phyloP scores from a whole-genome alignment of 2,329 filamentous ascomycete genomes.

The Colletotrichum sp. region DNA sequence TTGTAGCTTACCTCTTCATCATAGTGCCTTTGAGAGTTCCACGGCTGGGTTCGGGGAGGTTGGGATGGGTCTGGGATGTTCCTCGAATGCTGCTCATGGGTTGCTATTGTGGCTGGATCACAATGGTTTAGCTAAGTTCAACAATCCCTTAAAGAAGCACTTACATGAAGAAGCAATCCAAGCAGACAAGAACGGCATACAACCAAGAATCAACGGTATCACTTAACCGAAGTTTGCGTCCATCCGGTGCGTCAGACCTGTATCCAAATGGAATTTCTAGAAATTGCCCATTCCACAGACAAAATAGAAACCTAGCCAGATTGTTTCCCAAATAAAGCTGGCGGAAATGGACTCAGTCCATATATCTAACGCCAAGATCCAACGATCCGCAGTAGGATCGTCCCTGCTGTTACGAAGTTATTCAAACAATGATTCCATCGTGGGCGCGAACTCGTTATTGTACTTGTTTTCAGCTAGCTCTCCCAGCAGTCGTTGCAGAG shows the following conservation, averaged over 20 bases:
- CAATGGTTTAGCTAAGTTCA: not conserved
- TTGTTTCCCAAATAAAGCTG: not conserved
- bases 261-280: not conserved
- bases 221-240: not conserved
- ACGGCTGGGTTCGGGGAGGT: not conserved
- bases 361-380: not conserved
- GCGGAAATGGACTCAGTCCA: not conserved
- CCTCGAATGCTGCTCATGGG: not conserved
- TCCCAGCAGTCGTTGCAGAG: not conserved
- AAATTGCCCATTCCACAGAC: not conserved
- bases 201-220: not conserved
- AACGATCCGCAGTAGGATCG: not conserved
- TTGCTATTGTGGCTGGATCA: not conserved
- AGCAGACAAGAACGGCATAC: not conserved
- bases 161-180: not conserved
- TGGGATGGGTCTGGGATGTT: not conserved
- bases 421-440: not conserved
- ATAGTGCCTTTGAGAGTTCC: not conserved
- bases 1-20: not conserved
- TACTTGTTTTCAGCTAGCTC: not conserved
- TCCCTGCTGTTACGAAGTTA: not conserved
- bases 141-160: accelerated
- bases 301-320: not conserved
- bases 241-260: not conserved
- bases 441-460: not conserved